These are phyloP conservation scores for Scenedesmus sp. DNA, from an alignment of 163 green algal genomes.

Conservation along the genomic window DNA sequence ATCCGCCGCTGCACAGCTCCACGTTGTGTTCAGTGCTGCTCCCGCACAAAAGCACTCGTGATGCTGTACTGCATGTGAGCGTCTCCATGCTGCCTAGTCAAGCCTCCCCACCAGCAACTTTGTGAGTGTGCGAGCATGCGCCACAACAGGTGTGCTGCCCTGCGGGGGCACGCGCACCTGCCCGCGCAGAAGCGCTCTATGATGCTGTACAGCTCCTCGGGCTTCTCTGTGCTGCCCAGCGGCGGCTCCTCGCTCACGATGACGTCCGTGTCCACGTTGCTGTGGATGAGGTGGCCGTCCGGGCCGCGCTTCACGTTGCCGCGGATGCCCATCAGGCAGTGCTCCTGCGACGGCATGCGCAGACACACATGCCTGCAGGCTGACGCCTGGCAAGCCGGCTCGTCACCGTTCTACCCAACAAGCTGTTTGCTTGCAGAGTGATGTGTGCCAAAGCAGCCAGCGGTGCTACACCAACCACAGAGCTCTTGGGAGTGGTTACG, in stretches of 20 bases:
- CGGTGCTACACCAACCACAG: too few species aligned
- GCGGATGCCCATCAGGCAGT: constrained; percentile 91
- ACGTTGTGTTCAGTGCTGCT: too few species aligned
- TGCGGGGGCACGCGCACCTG: constrained; percentile 70
- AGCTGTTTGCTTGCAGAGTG: too few species aligned
- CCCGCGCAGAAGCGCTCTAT: constrained; percentile 83
- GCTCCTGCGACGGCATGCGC: too few species aligned
- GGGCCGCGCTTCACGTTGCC: constrained; percentile 78
- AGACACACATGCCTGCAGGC: too few species aligned
- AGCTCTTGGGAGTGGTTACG: too few species aligned
- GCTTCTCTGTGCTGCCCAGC: constrained; percentile 82
- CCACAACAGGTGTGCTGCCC: too few species aligned
- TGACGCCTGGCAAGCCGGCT: too few species aligned
- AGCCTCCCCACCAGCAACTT: constrained; percentile 83
- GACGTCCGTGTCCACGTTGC: constrained; percentile 90
- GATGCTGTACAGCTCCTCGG: constrained; percentile 88
- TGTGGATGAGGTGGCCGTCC: constrained; percentile 88
- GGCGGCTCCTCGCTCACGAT: constrained; percentile 87
- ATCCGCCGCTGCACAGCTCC: too few species aligned
- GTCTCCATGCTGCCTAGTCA: constrained; percentile 78
- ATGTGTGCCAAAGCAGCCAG: neutral
- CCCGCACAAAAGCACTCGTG: constrained; percentile 81
- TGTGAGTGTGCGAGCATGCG: too few species aligned
- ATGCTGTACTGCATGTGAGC: constrained; percentile 87
- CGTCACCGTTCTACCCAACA: too few species aligned